Evolutionary conservation across 768 basidiomycete species (phyloP), one percentile per base, ranked within the genome.

Genomic region (Russula dissimulans): DNA sequence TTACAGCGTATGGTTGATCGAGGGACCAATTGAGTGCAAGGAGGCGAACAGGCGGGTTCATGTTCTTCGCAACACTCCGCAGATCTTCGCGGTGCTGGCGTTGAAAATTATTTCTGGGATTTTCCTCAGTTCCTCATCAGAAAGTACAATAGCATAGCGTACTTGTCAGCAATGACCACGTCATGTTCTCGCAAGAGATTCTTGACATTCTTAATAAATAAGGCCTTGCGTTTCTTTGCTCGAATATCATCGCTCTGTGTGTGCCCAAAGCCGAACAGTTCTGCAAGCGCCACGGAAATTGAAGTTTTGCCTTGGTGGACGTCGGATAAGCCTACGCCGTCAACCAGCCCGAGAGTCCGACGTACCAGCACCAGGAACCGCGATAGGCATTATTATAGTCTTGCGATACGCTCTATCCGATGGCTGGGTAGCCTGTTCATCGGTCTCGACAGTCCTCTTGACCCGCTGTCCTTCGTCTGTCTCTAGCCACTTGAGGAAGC

Each of bases 241-340:
- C 78, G 75, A 4, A 97, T 80, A 68, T 98, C 91, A 70, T 99
- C 97, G 67, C 88, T 91, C 70, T 98, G 97, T 0, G 90, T 92
- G 70, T 98, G 97, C 1, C 80, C 93, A 61, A 92, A 95, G 0
- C 79, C 81, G 67, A 95, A 97, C 3, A 99, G 79, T 55, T 86
- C 78, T 3, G 78, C 65, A 17, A 98, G 79, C 1, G 91, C 92
- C 17, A 97, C 76, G 0, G 89, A 79, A 12, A 98, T 78, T 0
- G 56, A 26, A 0, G 48, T 57, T 50, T 57, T 57, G 18, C 56
- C 48, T 57, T 43, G 47, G 5, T 17, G n/a, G 41, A 26, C 9
- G 15, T 57, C 31, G 1, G 34, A 18, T 57, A 4, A 50, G 43
- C n/a, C 14, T 42, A 31, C 12, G 9, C 5, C 2, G 14, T 9